Evolutionary conservation across 2,329 filamentous ascomycete species (phyloP).

Genomic region (Colletotrichum sidae): DNA sequence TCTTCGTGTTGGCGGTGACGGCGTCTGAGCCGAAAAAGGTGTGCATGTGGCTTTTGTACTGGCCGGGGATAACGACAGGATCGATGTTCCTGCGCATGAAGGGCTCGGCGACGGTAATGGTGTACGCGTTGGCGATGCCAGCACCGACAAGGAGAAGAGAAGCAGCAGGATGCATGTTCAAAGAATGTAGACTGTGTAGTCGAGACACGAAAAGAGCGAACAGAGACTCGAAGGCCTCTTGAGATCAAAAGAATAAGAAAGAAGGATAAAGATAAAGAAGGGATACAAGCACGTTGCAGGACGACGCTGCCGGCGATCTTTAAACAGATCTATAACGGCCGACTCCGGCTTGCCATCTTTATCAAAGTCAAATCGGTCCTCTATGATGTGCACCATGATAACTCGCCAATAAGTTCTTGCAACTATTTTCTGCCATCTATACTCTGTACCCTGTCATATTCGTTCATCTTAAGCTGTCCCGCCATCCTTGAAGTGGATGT

Average conservation of each 20-base stretch:
- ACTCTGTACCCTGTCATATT: neutral
- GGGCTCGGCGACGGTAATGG: constrained; percentile 39
- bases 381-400: too few relatives aligned
- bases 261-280: neutral
- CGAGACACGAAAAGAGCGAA: constrained; percentile 5
- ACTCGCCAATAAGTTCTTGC: too few relatives aligned
- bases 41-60: constrained; percentile 48
- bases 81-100: constrained; percentile 50
- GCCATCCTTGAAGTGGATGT: neutral
- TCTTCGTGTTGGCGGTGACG: constrained; percentile 45
- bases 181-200: neutral
- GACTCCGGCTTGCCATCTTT: too few relatives aligned
- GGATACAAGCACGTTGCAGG: neutral
- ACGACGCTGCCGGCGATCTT: neutral
- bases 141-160: constrained; percentile 31
- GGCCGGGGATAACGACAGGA: constrained; percentile 46
- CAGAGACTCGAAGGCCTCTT: neutral
- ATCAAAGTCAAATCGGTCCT: too few relatives aligned
- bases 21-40: constrained; percentile 51
- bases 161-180: constrained; percentile 22
- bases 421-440: neutral
- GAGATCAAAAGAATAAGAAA: neutral
- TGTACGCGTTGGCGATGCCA: constrained; percentile 41
- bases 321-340: neutral
- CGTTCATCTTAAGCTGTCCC: neutral